Base-by-base conservation (phyloP, 2,329 filamentous ascomycete genomes). In the Ophiocordyceps camponoti-leonardi region DNA sequence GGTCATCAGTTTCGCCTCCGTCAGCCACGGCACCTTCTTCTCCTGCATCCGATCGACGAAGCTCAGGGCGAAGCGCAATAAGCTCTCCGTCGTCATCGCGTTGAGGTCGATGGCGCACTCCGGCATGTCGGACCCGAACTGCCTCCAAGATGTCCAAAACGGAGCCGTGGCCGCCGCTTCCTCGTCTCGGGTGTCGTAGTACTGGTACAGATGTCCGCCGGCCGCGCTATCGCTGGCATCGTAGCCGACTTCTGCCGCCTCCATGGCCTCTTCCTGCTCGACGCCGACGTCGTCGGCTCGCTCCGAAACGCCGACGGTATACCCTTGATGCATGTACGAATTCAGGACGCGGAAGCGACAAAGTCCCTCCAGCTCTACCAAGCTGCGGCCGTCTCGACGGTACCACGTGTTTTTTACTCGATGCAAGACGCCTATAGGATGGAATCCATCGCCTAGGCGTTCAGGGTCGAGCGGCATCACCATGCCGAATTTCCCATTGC, bases 401-500 rank as follows among this genome's bases (percentile, higher is more conserved):
- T 81, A 70, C 49, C 90, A 80, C 20, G 80, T 73, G 43, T 82
- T 81, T 46, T 83, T 71, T 44, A 95, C 84, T 42, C 81, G 76
- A 19, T 94, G 66, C 37, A 93, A 63, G 0, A 86, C 93, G 1
- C 88, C 88, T 43, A 88, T 78, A 52, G 83, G 72, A 56, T 79
- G 72, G 54, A 88, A 93, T 10, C 54, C 49, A 30, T 62, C 62
- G 2, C 50, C 53, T 1, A 53, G 42, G 2, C 51, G 45, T 64
- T 67, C 47, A 50, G 59, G 43, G 64, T 75, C 66, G 52, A 81
- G 83, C 50, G 79, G 79, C 56, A 85, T 72, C 18, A 94, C 73
- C 83, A 94, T 94, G 22, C 88, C 88, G 56, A 95, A 94, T 22
- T 77, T 83, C 14, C 76, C 69, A 49, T 82, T 76, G 0, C 79